Evolutionary conservation across 139 green algal genomes (phyloP), one percentile per base, ranked within the genome.

Genomic region (Micromonas commoda): DNA sequence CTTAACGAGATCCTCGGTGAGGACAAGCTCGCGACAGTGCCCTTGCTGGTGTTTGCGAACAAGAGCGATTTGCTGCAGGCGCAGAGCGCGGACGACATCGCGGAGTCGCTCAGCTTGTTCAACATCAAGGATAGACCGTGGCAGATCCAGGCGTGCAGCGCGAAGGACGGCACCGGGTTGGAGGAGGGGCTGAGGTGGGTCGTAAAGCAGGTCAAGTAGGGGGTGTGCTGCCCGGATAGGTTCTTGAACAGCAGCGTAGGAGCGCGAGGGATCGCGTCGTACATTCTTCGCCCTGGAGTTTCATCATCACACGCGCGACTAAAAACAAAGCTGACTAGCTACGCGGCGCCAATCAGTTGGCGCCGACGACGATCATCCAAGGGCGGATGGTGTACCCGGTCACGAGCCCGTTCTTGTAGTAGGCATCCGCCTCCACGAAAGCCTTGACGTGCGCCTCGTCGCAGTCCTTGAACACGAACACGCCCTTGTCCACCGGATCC

Each of bases 1-100:
- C 63, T 83, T 3, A 37, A 24, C 2, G 37, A 76, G 60, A n/a
- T 83, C 1, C 71, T 83, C 4, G 71, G 81, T 85, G 89, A 95
- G 75, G 89, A 92, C 35, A 91, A 93, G 80, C 86, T 95, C 77
- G 73, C 77, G 16, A 82, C 77, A 13, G 89, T 93, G 60, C 86
- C 89, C 2, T 61, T 95, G 45, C 76, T 94, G 20, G 86, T 94
- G 13, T 86, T 93, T 34, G 90, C 90, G 39, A 94, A 94, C 88
- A 94, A 94, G 83, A 88, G 93, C 77, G 90, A 94, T 71, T 80
- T 94, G 6, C 69, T 92, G 51, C 83, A 84, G 6, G 78, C 78
- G 21, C 33, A 70, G 26, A 38, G 61, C 23, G 64, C 77, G 29
- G 28, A 77, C 37, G 77, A 81, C 68, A 89, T 93, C 78, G 87